Conservation (phyloP, 495 filamentous ascomycete genomes). For the Daldinia concentrica region DNA sequence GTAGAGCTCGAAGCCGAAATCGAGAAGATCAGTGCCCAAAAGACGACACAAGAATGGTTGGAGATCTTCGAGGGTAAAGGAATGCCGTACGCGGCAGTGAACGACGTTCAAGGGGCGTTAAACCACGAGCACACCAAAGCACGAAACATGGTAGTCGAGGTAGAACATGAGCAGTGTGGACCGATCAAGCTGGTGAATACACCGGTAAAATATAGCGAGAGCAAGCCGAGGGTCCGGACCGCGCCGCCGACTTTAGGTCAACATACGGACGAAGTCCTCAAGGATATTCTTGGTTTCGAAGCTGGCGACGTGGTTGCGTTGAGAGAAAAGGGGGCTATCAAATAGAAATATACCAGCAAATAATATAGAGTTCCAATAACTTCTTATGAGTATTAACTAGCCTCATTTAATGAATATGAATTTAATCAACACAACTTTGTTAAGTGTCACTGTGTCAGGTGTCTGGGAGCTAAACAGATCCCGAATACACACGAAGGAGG, state of each 20-base stretch:
- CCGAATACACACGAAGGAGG: background rate
- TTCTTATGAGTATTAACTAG: background rate
- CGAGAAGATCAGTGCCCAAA: conserved; percentile 73
- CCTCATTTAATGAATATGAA: background rate
- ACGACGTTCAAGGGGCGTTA: conserved; percentile 85
- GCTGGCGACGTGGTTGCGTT: conserved; percentile 69
- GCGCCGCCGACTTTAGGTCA: conserved; percentile 89
- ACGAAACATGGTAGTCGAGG: conserved; percentile 85
- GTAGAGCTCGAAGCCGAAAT: conserved; percentile 78
- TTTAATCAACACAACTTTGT: background rate
- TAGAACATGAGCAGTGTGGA: conserved; percentile 84
- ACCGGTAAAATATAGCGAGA: conserved; percentile 93
- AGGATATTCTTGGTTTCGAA: conserved; percentile 70
- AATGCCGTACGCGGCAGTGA: conserved; percentile 94
- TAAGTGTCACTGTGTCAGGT: background rate
- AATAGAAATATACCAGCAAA: conserved; percentile 49
- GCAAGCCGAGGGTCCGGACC: conserved; percentile 76
- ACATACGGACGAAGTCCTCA: conserved; percentile 88
- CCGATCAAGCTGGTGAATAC: conserved; percentile 90
- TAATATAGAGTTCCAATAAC: background rate
- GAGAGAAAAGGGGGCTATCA: conserved; percentile 74
- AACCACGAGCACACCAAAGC: conserved; percentile 88
- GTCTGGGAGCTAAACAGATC: background rate
- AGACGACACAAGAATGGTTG: conserved; percentile 91
- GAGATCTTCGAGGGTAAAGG: conserved; percentile 86